phyloP scores from a whole-genome alignment of 1,284 basidiomycete genomes.

The Pulchroboletus neoregius region DNA sequence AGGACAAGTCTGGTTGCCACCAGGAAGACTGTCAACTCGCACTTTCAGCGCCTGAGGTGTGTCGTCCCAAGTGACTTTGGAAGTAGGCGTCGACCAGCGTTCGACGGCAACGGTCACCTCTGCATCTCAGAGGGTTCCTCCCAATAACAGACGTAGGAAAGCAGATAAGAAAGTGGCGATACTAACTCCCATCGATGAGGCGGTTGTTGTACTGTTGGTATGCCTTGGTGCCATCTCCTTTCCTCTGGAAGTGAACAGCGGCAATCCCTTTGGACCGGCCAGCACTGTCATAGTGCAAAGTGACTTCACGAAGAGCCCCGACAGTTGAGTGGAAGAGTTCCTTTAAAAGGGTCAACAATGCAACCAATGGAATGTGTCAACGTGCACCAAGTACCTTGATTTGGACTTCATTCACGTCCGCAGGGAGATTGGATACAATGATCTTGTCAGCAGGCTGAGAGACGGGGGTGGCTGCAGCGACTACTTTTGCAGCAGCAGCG shows the following conservation, averaged over 20 bases:
- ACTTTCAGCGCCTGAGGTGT: slow-evolving; percentile 26
- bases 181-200: slow-evolving; percentile 99
- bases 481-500: slow-evolving; percentile 40
- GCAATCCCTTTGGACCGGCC: slow-evolving; percentile 91
- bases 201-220: slow-evolving; percentile 96
- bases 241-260: slow-evolving; percentile 81
- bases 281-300: slow-evolving; percentile 79
- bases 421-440: slow-evolving; percentile 92
- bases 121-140: slow-evolving; percentile 15
- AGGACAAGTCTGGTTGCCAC: slow-evolving; percentile 35
- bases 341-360: slow-evolving; percentile 40
- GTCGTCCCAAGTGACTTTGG: slow-evolving; percentile 27
- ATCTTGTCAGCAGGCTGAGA: slow-evolving; percentile 76
- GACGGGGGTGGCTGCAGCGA: slow-evolving; percentile 34
- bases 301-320: slow-evolving; percentile 81
- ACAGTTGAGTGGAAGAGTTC: slow-evolving; percentile 92
- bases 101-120: slow-evolving; percentile 23
- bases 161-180: slow-evolving; percentile 49
- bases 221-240: slow-evolving; percentile 89
- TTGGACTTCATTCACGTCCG: slow-evolving; percentile 92
- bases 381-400: slow-evolving; percentile 68
- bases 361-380: not conserved
- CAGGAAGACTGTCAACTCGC: slow-evolving; percentile 32
- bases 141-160: slow-evolving; percentile 32
- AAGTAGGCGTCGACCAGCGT: slow-evolving; percentile 24